Conservation (phyloP, 495 filamentous ascomycete species). For the Opeltia flavorubescens region DNA sequence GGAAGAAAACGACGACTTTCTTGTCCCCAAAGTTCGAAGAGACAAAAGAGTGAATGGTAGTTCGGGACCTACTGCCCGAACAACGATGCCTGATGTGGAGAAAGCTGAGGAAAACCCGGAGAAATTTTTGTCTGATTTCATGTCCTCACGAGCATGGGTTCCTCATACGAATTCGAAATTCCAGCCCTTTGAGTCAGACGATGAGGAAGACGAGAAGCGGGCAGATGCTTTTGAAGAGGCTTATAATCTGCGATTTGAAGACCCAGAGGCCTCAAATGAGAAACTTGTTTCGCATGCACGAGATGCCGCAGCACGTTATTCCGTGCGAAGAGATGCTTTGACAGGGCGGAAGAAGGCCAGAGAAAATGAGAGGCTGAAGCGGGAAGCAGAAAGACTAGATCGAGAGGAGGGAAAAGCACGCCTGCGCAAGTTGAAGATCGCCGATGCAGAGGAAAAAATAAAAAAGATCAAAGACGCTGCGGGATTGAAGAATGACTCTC, state of each 20-base stretch:
- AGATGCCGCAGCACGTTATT: slow-evolving; percentile 63
- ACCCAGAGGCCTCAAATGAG: slow-evolving; percentile 72
- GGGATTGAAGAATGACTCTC: slow-evolving; percentile 51
- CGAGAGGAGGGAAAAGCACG: slow-evolving; percentile 70
- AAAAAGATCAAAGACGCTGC: slow-evolving; percentile 74
- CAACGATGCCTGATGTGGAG: slow-evolving; percentile 46
- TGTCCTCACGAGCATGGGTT: slow-evolving; percentile 80
- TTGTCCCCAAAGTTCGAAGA: slow-evolving; percentile 37
- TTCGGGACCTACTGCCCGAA: slow-evolving; percentile 24
- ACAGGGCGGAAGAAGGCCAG: slow-evolving; percentile 61
- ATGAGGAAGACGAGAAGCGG: slow-evolving; percentile 65
- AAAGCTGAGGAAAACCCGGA: slow-evolving; percentile 84
- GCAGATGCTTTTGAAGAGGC: slow-evolving; percentile 82
- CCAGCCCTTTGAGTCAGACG: slow-evolving; percentile 80
- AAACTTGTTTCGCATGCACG: slow-evolving; percentile 73
- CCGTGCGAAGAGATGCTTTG: slow-evolving; percentile 69
- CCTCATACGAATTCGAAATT: slow-evolving; percentile 43
- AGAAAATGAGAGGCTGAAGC: slow-evolving; percentile 59
- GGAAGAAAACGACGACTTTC: slow-evolving; percentile 55
- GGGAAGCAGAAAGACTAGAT: slow-evolving; percentile 62
- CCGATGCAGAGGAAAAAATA: slow-evolving; percentile 73
- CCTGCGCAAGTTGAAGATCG: slow-evolving; percentile 71
- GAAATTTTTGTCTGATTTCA: slow-evolving; percentile 75
- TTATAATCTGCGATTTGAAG: slow-evolving; percentile 96
- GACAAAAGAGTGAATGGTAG: slow-evolving; percentile 22